Base-by-base conservation (phyloP, 2,329 filamentous ascomycete genomes). In the Aureobasidium sp. region DNA sequence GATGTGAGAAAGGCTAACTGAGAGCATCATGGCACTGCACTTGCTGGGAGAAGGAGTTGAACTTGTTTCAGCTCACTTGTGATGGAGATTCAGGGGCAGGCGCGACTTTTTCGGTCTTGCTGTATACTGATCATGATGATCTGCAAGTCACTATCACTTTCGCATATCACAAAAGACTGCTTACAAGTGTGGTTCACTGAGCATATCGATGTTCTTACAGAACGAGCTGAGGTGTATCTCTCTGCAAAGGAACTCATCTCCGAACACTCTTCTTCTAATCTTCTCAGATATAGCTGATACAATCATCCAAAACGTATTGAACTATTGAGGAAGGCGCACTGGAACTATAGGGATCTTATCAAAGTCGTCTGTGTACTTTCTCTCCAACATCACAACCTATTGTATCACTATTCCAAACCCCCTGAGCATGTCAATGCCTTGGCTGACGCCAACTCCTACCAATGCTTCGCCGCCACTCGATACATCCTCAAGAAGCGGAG, bases 401-500 rank as follows among this genome's bases (percentile, higher is more conserved):
- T 17, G 15, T 8, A 55, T 42, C 11, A 15, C 17, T 29, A n/a
- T 3, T 20, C 4, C 4, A 15, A 42, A 3, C 20, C 14, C 41
- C 41, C 20, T 44, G 51, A 29, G 17, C 41, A 57, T 57, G 39
- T 36, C 27, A 3, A 44, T 45, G 25, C 39, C 36, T 27, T 22
- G 14, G 9, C 17, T 36, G n/a, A 20, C 11, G 20, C 41, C 53
- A 5, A 14, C 5, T 15, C 37, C 29, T 5, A 45, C 37, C 27
- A 57, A 48, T 57, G 52, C 27, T 34, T 39, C 42, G 56, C 31
- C 42, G 56, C 34, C 56, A 59, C 31, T 48, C 56, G 14, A 47
- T 59, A 7, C 56, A 59, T 22, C 56, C 56, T 20, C 42, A 41
- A 27, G 55, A 59, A 15, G 20, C 20, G 25, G 56, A 59, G 25